Evolutionary conservation across 2,329 filamentous ascomycete genomes (phyloP), one percentile per base, ranked within the genome.

Genomic region (Bipolaris sorokiniana): DNA sequence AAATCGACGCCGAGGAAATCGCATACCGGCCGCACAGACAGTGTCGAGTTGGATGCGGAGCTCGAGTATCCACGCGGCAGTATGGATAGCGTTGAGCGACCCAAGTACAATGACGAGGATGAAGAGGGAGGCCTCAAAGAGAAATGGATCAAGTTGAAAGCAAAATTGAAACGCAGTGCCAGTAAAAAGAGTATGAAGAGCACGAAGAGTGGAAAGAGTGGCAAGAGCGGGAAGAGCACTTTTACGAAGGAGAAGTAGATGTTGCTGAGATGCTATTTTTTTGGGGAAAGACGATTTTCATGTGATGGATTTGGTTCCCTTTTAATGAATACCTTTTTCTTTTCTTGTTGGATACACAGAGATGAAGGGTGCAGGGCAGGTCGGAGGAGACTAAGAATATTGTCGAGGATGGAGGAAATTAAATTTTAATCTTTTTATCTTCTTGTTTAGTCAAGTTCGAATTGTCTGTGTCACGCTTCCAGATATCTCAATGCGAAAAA

Each of bases 131-230:
- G 54, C 40, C 41, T 75, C 23, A 63, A 67, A n/a, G 67, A 70
- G 37, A 75, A 71, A 46, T 76, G 73, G 73, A 71, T 65, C 58
- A 72, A 65, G 48, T 68, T 76, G 56, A 76, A 76, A 55, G 71
- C 69, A 0, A 75, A 71, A 50, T 52, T 76, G 31, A 71, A 68
- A 56, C 62, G 73, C 26, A 70, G 65, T 20, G 69, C 71, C 13
- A 72, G 68, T 72, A 69, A 69, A 59, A 72, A 73, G 64, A 76
- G 73, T 47, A 38, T 75, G 60, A 70, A 66, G 57, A 73, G 70
- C 45, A 60, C 65, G 5, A 74, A 68, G 62, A 74, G 70, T 47
- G 54, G 61, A 11, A 69, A 66, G 57, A 73, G 71, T 16, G 56
- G 46, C n/a, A 62, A 62, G 47, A 58, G 54, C 11, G 49, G 41